Base-by-base conservation (phyloP, 805 yeast genomes). In the Lipomyces sp. region DNA sequence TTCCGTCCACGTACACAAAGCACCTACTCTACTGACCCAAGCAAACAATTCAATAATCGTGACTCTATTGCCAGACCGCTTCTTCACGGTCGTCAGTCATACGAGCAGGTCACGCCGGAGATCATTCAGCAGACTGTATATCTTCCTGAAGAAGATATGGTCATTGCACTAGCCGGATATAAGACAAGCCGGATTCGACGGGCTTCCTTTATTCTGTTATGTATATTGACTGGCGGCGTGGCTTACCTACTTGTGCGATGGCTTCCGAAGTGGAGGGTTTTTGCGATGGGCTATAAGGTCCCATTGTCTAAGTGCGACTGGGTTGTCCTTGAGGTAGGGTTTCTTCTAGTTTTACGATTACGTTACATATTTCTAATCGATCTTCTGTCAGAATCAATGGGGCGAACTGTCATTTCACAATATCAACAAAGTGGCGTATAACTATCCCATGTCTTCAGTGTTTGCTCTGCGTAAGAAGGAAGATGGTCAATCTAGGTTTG, bases 101-200 rank as follows among this genome's bases (percentile, higher is more conserved):
- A 39, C 24, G 49, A 41, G 2, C 36, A 32, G 29, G 14, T n/a
- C 18, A 14, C 19, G 3, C 58, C 53, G 5, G 39, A 35, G 13
- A 32, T 49, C 11, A 16, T 36, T 14, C 47, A 51, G 38, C 99
- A 93, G 68, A 75, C 96, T 50, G 88, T 86, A 67, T 93, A 91
- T 67, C 78, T 93, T 55, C 90, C 96, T 0, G 98, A 93, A 66
- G 98, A 93, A 65, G 99, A 93, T 71, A 72, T 93, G 63, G 91
- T 91, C 11, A 79, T 93, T 53, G 96, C 95, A 55, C 85, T 93
- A 55, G 98, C 97, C 0, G 98, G 98, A 3, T 93, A 86, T 67
- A 68, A 68, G 47, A 78, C 82, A 14, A 77, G 82, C 11, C 63
- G 63, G 42, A 47, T 74, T 58, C 78, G 81, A 54, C 61, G 68